Percentiles rank a stretch among this genome's conserved stretches.
These are phyloP conservation scores for Rhodotorula kratochvilovae DNA, from an alignment of 768 basidiomycete species.

Conservation along the genomic window DNA sequence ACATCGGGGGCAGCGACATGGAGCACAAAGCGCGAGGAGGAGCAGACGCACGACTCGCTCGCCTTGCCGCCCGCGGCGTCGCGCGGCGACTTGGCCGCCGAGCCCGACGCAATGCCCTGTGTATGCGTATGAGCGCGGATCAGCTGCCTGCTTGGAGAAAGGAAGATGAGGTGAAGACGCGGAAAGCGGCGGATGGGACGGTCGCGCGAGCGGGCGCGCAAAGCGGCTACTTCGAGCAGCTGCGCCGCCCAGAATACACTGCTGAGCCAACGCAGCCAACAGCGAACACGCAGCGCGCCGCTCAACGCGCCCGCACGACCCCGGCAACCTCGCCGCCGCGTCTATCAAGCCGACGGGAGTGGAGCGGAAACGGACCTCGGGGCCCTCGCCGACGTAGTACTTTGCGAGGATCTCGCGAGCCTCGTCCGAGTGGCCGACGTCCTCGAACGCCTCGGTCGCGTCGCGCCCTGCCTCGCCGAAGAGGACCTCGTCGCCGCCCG, in stretches of 20 bases:
- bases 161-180: neutral
- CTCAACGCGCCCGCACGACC: too few relatives aligned
- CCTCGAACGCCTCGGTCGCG: constrained; percentile 97
- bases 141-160: neutral
- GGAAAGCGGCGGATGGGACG: too few relatives aligned
- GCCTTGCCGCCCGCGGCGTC: constrained; percentile 59
- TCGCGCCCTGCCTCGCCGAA: constrained; percentile 87
- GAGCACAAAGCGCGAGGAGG: neutral
- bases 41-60: constrained; percentile 55
- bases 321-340: neutral
- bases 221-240: too few relatives aligned
- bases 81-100: constrained; percentile 48
- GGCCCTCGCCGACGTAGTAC: constrained; percentile 78
- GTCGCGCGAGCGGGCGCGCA: too few relatives aligned
- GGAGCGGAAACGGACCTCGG: constrained; percentile 50
- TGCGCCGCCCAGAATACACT: too few relatives aligned
- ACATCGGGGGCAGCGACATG: too few relatives aligned
- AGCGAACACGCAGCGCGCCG: too few relatives aligned
- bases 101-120: constrained; percentile 48
- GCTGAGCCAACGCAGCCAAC: too few relatives aligned
- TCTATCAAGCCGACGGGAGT: too few relatives aligned
- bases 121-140: neutral
- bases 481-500: constrained; percentile 97
- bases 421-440: constrained; percentile 98
- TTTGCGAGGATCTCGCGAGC: constrained; percentile 75